Percentiles rank a stretch among this genome's conserved stretches.
Conservation (phyloP, 805 yeast genomes). For the Saccharomycodes ludwigii region DNA sequence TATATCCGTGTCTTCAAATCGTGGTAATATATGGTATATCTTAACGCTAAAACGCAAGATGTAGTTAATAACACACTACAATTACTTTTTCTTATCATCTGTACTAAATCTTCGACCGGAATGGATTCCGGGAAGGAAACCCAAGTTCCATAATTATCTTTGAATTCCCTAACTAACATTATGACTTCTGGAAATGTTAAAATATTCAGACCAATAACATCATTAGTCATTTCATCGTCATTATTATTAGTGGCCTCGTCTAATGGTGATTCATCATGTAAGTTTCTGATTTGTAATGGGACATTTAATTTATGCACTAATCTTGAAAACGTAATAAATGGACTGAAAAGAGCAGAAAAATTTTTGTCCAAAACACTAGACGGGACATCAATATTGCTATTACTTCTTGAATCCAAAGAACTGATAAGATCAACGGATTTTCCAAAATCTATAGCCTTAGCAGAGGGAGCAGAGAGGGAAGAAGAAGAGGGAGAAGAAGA, state of each 20-base stretch:
- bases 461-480: too few species aligned
- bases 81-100: slow-evolving; percentile 29
- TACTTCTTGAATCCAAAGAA: too few species aligned
- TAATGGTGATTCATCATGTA: slow-evolving; percentile 5
- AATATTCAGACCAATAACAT: slow-evolving; percentile 39
- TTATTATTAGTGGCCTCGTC: neutral
- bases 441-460: too few species aligned
- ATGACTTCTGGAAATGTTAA: slow-evolving; percentile 36
- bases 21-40: slow-evolving; percentile 27
- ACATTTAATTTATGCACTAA: slow-evolving; percentile 3
- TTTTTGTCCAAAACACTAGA: too few species aligned
- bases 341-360: slow-evolving; percentile 4
- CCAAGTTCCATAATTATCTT: slow-evolving; percentile 68
- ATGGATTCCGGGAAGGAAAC: slow-evolving; percentile 50
- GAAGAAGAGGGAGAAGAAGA: too few species aligned
- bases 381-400: too few species aligned
- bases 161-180: slow-evolving; percentile 41
- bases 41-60: slow-evolving; percentile 49
- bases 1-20: slow-evolving; percentile 30
- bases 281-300: slow-evolving; percentile 6
- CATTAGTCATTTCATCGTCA: slow-evolving; percentile 27
- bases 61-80: slow-evolving; percentile 57
- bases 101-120: slow-evolving; percentile 36
- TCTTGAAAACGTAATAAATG: slow-evolving; percentile 4
- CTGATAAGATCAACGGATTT: too few species aligned